Base-by-base conservation (phyloP, 2,329 filamentous ascomycete species). In the Tolypocladium ovalisporum region DNA sequence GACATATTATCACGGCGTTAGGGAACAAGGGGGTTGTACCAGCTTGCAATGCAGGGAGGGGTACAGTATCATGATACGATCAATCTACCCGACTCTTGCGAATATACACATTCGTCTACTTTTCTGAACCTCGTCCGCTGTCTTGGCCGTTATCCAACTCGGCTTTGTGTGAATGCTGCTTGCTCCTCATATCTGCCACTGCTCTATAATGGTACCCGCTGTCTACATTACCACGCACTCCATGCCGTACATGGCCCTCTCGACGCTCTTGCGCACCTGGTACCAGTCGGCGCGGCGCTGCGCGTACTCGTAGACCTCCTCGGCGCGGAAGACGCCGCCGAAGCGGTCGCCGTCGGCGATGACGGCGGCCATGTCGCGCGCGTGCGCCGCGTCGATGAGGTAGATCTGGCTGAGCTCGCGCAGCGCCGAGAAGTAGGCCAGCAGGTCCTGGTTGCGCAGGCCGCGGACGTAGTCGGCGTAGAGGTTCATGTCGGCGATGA, bases 291-390 rank as follows among this genome's bases (percentile, higher is more conserved):
- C 92, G 64, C 94, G 79, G 63, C 94, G 79, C 73, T 97, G 91
- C 1, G 93, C 94, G 75, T 95, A 99, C 76, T 97, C 93, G 67
- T 96, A 96, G 4, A 97, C 94, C 76, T 99, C 94, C 71, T 99
- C 94, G 0, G 93, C 90, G 24, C 92, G 82, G 67, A 97, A 97
- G 54, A 99, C 89, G 15, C 94, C 94, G 32, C 89, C 83, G 70
- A 97, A 99, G 2, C 93, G 83, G 67, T 93, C 89, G 1, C 84
- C 85, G 68, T 99, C 94, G 0, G 94, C 92, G 68, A 99, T 97
- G 57, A 99, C 90, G 2, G 87, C 88, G 7, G 94, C 94, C 79
- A 99, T 87, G 71, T 97, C 94, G 71, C 96, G 96, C 17, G 94
- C 90, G 68, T 97, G 88, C 29, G 65, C 63, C 3, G 88, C 81